Percentiles rank a stretch among this genome's conserved stretches.
Conservation (phyloP, 306 rosid species). For the Ceratonia siliqua region DNA sequence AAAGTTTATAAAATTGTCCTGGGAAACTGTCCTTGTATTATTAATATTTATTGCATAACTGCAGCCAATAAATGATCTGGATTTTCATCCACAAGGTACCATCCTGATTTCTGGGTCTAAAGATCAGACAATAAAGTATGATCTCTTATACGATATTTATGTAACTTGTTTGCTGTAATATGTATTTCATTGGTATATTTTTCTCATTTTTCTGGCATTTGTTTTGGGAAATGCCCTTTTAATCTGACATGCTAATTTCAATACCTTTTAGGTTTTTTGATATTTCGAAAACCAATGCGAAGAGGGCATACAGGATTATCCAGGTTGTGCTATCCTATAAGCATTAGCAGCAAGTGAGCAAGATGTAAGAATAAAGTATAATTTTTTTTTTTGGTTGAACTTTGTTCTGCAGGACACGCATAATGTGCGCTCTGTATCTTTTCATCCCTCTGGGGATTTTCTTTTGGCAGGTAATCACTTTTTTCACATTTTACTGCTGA, state of each 20-base stretch:
- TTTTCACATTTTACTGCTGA: conserved; percentile 2
- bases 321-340: conserved; percentile 57
- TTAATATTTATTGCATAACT: conserved; percentile 32
- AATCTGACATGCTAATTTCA: conserved; percentile 26
- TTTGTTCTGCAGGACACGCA: conserved; percentile 75
- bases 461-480: conserved; percentile 71
- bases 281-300: conserved; percentile 77
- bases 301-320: conserved; percentile 89
- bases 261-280: conserved; percentile 76
- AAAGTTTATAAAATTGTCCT: conserved; percentile 25
- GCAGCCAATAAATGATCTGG: conserved; percentile 96
- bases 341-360: conserved; percentile 32
- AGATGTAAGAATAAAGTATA: conserved; percentile 15
- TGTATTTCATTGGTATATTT: conserved; percentile 15
- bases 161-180: conserved; percentile 3
- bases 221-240: conserved; percentile 30
- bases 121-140: conserved; percentile 88
- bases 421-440: conserved; percentile 86
- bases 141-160: conserved; percentile 22
- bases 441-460: conserved; percentile 96
- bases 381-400: conserved; percentile 1
- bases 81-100: conserved; percentile 89
- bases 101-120: conserved; percentile 86
- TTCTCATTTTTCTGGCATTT: conserved; percentile 22
- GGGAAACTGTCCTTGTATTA: not conserved